These are phyloP conservation scores for Alternaria sp. DNA, from an alignment of 2,329 filamentous ascomycete genomes.

Conservation along the genomic window DNA sequence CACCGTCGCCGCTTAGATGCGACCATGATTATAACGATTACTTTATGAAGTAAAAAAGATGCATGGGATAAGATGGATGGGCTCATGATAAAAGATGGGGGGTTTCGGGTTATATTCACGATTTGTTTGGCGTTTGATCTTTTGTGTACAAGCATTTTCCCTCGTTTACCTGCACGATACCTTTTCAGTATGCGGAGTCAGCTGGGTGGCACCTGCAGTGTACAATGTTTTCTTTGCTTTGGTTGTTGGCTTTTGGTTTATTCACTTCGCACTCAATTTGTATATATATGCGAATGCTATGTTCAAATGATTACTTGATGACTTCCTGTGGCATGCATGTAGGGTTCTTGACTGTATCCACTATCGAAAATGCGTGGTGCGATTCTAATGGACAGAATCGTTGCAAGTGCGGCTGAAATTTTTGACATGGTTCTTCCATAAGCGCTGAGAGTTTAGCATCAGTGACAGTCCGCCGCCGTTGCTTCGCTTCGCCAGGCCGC, in stretches of 20 bases:
- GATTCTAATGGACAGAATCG: accelerated
- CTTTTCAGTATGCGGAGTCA: constrained; percentile 42
- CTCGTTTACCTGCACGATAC: constrained; percentile 46
- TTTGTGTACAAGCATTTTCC: constrained; percentile 22
- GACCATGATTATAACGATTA: constrained; percentile 8
- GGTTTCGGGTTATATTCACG: constrained; percentile 11
- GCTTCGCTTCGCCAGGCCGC: background rate
- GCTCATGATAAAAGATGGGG: background rate
- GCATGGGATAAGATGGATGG: background rate
- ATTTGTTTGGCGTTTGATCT: constrained; percentile 16
- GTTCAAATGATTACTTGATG: background rate
- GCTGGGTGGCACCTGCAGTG: constrained; percentile 41
- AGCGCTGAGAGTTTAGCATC: background rate
- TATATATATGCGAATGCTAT: constrained; percentile 24
- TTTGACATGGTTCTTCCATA: background rate
- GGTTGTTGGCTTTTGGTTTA: background rate
- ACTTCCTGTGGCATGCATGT: background rate
- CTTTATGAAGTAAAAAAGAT: constrained; percentile 7
- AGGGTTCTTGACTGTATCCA: background rate
- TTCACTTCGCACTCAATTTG: constrained; percentile 24
- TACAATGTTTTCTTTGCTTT: constrained; percentile 18
- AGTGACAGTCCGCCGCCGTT: background rate
- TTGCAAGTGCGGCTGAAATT: background rate
- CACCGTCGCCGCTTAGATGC: constrained; percentile 42
- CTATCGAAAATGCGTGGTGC: background rate